A percentile compares a stretch with the other conserved stretches of the same genome.
Evolutionary conservation across 1,139 yeast genomes (phyloP).

Genomic region (Debaryomycetaceae sp.): DNA sequence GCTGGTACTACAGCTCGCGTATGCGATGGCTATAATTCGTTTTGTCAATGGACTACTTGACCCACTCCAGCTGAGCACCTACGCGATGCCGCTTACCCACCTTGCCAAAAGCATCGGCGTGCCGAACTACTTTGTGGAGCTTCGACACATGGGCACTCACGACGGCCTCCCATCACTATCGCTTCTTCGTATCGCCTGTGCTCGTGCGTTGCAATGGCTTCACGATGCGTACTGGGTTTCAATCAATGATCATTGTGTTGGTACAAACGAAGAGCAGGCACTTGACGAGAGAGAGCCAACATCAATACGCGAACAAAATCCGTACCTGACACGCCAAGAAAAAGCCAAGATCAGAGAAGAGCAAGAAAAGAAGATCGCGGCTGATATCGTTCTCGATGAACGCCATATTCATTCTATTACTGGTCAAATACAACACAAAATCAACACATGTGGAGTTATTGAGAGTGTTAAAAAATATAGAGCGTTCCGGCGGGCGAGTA

Average conservation of each 20-base stretch:
- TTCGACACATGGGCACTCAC: constrained; percentile 88
- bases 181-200: constrained; percentile 47
- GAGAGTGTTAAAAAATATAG: constrained; percentile 17
- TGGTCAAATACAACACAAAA: constrained; percentile 1
- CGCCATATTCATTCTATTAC: neutral
- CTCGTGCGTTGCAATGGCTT: constrained; percentile 67
- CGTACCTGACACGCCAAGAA: too few species aligned
- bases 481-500: too few species aligned
- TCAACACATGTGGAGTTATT: constrained; percentile 2
- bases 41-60: constrained; percentile 91
- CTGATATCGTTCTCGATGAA: constrained; percentile 1
- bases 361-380: neutral
- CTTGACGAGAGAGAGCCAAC: neutral
- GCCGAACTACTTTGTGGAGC: constrained; percentile 80
- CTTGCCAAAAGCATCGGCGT: constrained; percentile 61
- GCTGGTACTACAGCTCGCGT: constrained; percentile 35
- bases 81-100: constrained; percentile 67
- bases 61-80: constrained; percentile 70
- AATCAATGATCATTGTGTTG: constrained; percentile 14
- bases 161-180: constrained; percentile 67
- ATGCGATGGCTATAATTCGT: constrained; percentile 69
- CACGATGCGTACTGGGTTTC: constrained; percentile 63
- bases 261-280: constrained; percentile 11
- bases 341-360: too few species aligned
- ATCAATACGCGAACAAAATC: too few species aligned